These are phyloP conservation scores for Myxozyma udenii DNA, from an alignment of 805 yeast species.

Conservation along the genomic window DNA sequence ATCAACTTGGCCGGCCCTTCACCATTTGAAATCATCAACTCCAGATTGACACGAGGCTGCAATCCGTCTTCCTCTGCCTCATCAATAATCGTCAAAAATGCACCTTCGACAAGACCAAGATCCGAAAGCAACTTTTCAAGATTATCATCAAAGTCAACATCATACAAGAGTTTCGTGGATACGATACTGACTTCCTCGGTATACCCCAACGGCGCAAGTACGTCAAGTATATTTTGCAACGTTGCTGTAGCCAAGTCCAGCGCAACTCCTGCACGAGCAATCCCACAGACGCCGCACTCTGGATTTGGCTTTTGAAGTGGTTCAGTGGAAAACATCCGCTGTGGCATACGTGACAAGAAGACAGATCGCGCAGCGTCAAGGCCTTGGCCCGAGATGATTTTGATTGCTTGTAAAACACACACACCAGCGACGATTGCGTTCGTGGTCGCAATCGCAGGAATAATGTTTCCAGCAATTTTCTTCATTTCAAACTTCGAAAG, in stretches of 20 bases:
- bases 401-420: conserved; percentile 69
- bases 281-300: conserved; percentile 56
- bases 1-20: neutral
- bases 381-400: conserved; percentile 42
- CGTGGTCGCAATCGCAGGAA: conserved; percentile 97
- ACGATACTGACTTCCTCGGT: conserved; percentile 56
- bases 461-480: conserved; percentile 93
- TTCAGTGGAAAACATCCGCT: conserved; percentile 65
- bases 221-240: conserved; percentile 52
- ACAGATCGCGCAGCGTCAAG: conserved; percentile 38
- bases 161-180: conserved; percentile 68
- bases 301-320: conserved; percentile 60
- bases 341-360: conserved; percentile 55
- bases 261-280: conserved; percentile 36
- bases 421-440: conserved; percentile 94
- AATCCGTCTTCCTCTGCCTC: conserved; percentile 64
- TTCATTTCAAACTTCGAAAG: conserved; percentile 83
- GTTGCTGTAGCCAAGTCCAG: conserved; percentile 37
- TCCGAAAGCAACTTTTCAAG: conserved; percentile 47
- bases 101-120: conserved; percentile 58
- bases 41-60: conserved; percentile 44
- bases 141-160: conserved; percentile 85
- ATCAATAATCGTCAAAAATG: conserved; percentile 68
- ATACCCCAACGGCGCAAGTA: conserved; percentile 49
- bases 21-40: conserved; percentile 34